phyloP scores from a whole-genome alignment of 2,329 filamentous ascomycete species.

The Tympanopsis confertula region DNA sequence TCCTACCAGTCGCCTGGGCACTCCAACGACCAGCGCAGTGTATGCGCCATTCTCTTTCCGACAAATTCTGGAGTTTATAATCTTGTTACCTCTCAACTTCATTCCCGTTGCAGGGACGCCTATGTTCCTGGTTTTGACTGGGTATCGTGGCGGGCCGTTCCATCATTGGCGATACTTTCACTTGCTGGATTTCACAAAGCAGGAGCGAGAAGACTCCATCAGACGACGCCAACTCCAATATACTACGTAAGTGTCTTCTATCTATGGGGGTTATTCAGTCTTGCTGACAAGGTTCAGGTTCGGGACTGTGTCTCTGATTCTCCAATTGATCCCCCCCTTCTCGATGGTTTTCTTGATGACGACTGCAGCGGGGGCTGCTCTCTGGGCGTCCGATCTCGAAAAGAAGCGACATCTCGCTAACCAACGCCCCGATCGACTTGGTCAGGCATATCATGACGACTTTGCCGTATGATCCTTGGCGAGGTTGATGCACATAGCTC shows the following conservation, averaged over 20 bases:
- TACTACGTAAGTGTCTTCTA: constrained; percentile 13
- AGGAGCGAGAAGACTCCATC: constrained; percentile 62
- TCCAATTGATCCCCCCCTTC: constrained; percentile 79
- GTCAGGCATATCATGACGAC: background rate
- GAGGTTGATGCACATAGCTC: no score
- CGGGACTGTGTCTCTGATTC: constrained; percentile 68
- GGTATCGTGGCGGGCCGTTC: constrained; percentile 75
- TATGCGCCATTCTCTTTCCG: constrained; percentile 83
- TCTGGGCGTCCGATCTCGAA: constrained; percentile 78
- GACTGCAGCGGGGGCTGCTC: constrained; percentile 68
- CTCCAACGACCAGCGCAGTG: constrained; percentile 62
- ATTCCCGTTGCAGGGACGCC: constrained; percentile 74
- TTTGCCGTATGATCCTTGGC: background rate
- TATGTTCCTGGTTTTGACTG: constrained; percentile 78
- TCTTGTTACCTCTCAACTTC: constrained; percentile 74
- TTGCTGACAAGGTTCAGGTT: constrained; percentile 59
- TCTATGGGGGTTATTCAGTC: no score
- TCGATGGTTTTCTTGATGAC: constrained; percentile 94
- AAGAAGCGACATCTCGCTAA: constrained; percentile 13
- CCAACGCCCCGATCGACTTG: background rate
- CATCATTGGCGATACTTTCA: constrained; percentile 87
- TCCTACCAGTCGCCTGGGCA: constrained; percentile 70
- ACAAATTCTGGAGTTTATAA: constrained; percentile 77
- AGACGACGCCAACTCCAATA: constrained; percentile 66
- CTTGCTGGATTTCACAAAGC: constrained; percentile 61